These are phyloP conservation scores for Craspedostauros australis DNA, from an alignment of 108 stramenopile species.

Conservation along the genomic window DNA sequence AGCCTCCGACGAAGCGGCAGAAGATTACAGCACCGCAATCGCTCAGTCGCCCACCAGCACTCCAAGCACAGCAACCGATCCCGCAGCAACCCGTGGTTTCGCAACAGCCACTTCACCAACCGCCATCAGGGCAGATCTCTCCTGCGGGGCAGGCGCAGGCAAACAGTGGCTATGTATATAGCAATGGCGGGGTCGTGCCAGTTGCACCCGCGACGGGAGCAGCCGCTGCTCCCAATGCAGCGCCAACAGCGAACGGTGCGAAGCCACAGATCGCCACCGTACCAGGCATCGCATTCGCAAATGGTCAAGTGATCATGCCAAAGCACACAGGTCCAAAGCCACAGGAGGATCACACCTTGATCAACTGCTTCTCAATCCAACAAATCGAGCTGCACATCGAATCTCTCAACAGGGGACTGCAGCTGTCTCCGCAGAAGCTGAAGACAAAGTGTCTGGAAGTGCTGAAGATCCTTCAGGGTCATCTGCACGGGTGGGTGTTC, in stretches of 20 bases:
- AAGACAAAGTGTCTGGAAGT: conserved; percentile 79
- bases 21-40: no score
- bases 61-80: conserved; percentile 12
- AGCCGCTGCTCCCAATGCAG: conserved; percentile 1
- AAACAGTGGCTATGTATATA: background rate
- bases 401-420: conserved; percentile 82
- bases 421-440: conserved; percentile 65
- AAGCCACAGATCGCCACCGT: background rate
- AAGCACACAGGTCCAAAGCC: conserved; percentile 79
- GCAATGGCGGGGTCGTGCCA: background rate
- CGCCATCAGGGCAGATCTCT: conserved; percentile 16
- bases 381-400: conserved; percentile 92
- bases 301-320: conserved; percentile 67
- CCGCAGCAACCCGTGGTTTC: conserved; percentile 10
- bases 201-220: conserved; percentile 7
- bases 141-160: no score
- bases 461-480: conserved; percentile 82
- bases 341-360: conserved; percentile 91
- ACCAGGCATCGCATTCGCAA: conserved; percentile 53
- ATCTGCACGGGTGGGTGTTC: conserved; percentile 89
- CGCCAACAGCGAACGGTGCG: conserved; percentile 10
- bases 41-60: conserved; percentile 5
- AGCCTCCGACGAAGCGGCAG: conserved; percentile 32
- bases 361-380: conserved; percentile 89
- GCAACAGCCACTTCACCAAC: conserved; percentile 22